A percentile compares a stretch with the other conserved stretches of the same genome.
phyloP scores from a whole-genome alignment of 768 basidiomycete genomes.

The Aureoboletus auriporus region DNA sequence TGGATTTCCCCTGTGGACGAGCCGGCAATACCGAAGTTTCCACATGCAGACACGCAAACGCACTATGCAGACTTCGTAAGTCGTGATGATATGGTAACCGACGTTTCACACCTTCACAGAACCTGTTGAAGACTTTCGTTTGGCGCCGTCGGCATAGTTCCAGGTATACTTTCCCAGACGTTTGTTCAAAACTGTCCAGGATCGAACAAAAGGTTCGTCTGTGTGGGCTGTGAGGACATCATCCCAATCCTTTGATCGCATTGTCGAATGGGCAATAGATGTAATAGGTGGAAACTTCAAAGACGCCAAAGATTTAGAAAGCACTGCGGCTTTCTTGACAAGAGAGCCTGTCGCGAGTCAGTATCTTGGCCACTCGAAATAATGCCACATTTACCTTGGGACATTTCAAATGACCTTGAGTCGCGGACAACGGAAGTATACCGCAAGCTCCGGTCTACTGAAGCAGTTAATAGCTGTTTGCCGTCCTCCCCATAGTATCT shows the following conservation, averaged over 20 bases:
- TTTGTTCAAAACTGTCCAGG: slow-evolving; percentile 87
- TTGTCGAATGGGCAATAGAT: slow-evolving; percentile 71
- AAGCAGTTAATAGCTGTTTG: slow-evolving; percentile 87
- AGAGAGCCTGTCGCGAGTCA: slow-evolving; percentile 61
- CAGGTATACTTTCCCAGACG: slow-evolving; percentile 73
- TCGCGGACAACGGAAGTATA: slow-evolving; percentile 93
- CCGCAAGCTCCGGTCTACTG: slow-evolving; percentile 82
- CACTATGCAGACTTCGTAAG: slow-evolving; percentile 39
- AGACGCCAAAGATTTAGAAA: slow-evolving; percentile 74
- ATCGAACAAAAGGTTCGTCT: slow-evolving; percentile 77
- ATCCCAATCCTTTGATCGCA: slow-evolving; percentile 94
- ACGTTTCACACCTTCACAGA: slow-evolving; percentile 59
- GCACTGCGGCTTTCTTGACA: slow-evolving; percentile 69
- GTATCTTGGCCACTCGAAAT: not conserved
- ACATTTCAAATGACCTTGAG: slow-evolving; percentile 90
- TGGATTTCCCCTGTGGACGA: slow-evolving; percentile 75
- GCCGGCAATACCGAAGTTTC: slow-evolving; percentile 89
- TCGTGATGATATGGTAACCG: no score
- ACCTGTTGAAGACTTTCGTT: slow-evolving; percentile 50
- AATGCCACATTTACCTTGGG: slow-evolving; percentile 62
- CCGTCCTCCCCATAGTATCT: slow-evolving; percentile 97
- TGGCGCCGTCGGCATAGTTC: slow-evolving; percentile 47
- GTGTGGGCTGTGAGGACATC: slow-evolving; percentile 89
- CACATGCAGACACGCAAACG: slow-evolving; percentile 89
- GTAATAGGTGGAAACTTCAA: slow-evolving; percentile 84